Evolutionary conservation across 2,329 filamentous ascomycete genomes (phyloP), one percentile per base, ranked within the genome.

Genomic region (Epichloe sylvatica): DNA sequence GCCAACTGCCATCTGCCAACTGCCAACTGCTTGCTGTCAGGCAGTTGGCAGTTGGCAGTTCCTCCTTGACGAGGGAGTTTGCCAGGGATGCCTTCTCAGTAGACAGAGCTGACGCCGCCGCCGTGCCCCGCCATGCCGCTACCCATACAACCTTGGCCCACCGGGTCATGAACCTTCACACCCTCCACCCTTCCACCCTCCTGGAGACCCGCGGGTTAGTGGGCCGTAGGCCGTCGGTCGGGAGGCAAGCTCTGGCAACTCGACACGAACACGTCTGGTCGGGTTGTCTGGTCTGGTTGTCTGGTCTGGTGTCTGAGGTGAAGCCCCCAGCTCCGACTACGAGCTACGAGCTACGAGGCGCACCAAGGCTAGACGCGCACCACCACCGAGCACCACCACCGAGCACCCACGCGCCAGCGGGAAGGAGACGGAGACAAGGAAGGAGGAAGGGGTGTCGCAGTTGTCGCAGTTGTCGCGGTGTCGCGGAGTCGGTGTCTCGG

Each of bases 21-120:
- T 35, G 30, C 13, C 30, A 35, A 21, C 23, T 7, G 2, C n/a
- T n/a, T n/a, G 17, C 17, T 19, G 17, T 2, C 17, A 19, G 17
- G 17, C 17, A 19, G 17, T 19, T 19, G 17, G 17, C 17, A 19
- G 17, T 19, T 19, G 17, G 17, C 17, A 19, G 19, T 19, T 19
- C 19, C 39, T 53, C 53, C 47, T 52, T 52, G 47, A 34, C 40
- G 49, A 53, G 49, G 50, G 50, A 45, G 48, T 38, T 38, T 47
- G 50, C 42, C 40, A 51, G 50, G 49, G 53, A 50, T 47, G 52
- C 23, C 46, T 41, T 50, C 48, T 49, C 46, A 54, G 37, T 52
- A 52, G 53, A 44, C 49, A 36, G 47, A 48, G 46, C 49, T 50
- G 49, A 48, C 53, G 46, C 47, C 49, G 51, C 47, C 48, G 51